Evolutionary conservation across 768 basidiomycete genomes (phyloP).

Genomic region (Termitomyces sp.): DNA sequence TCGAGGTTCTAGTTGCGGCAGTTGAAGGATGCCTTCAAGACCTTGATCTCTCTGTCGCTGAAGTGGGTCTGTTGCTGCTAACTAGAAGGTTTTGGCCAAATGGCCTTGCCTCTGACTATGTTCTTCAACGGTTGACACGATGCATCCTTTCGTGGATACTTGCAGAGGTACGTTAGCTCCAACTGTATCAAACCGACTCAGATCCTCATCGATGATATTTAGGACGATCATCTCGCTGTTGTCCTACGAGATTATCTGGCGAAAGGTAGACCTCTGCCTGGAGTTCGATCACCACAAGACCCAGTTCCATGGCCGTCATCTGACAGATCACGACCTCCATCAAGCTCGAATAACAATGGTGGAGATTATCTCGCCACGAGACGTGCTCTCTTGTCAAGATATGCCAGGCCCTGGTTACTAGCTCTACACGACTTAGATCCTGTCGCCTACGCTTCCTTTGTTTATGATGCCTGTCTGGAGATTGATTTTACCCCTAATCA

Average conservation of each 20-base stretch:
- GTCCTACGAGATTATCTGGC: constrained; percentile 70
- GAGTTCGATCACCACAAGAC: constrained; percentile 48
- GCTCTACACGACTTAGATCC: constrained; percentile 64
- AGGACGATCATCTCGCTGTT: constrained; percentile 67
- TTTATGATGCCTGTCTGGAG: constrained; percentile 55
- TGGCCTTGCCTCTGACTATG: constrained; percentile 69
- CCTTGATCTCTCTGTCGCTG: constrained; percentile 70
- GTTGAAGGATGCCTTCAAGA: constrained; percentile 71
- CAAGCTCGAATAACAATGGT: constrained; percentile 51
- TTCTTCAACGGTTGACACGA: constrained; percentile 55
- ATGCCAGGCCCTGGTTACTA: constrained; percentile 65
- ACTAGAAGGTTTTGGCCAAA: constrained; percentile 71
- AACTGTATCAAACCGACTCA: background rate
- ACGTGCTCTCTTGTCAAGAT: constrained; percentile 47
- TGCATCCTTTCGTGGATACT: constrained; percentile 68
- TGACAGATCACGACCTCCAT: constrained; percentile 31
- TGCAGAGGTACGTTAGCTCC: constrained; percentile 47
- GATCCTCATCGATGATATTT: background rate
- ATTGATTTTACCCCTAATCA: constrained; percentile 27
- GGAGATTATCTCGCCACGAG: constrained; percentile 68
- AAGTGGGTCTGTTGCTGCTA: constrained; percentile 70
- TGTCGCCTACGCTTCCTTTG: constrained; percentile 42
- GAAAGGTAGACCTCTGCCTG: constrained; percentile 55
- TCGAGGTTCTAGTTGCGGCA: constrained; percentile 67
- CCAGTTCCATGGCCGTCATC: constrained; percentile 53